These are phyloP conservation scores for Tricholoma flavovirens DNA, from an alignment of 768 basidiomycete genomes.

Conservation along the genomic window DNA sequence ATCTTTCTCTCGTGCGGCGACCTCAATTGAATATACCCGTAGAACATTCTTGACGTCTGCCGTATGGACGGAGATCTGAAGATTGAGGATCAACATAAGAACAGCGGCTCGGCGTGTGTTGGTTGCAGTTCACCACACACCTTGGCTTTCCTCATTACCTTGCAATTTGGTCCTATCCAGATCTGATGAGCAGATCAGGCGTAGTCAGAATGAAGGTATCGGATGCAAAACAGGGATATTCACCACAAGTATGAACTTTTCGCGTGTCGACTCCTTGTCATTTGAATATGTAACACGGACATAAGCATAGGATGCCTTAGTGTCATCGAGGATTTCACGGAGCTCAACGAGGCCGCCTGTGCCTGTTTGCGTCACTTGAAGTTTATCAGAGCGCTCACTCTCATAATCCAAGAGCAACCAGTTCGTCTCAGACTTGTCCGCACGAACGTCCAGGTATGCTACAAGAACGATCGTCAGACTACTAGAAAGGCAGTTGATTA, in stretches of 20 bases:
- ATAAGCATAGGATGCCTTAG: constrained; percentile 80
- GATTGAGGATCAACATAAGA: constrained; percentile 24
- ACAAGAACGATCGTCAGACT: constrained; percentile 22
- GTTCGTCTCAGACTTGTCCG: constrained; percentile 80
- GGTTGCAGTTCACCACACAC: constrained; percentile 33
- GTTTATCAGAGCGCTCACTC: constrained; percentile 76
- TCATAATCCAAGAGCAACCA: constrained; percentile 92
- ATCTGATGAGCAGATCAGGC: constrained; percentile 29
- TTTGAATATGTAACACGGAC: constrained; percentile 79
- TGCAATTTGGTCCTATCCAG: constrained; percentile 79
- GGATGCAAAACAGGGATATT: constrained; percentile 21
- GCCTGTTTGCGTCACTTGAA: constrained; percentile 73
- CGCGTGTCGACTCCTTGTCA: constrained; percentile 79
- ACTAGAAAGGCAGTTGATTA: constrained; percentile 6
- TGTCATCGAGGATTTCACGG: constrained; percentile 59
- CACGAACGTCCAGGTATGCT: constrained; percentile 88
- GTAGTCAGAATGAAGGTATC: constrained; percentile 14
- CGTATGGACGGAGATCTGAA: constrained; percentile 84
- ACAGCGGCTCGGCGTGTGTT: constrained; percentile 3
- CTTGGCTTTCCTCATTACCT: constrained; percentile 91
- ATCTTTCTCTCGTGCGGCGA: constrained; percentile 75
- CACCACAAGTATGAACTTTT: constrained; percentile 82
- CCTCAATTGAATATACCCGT: constrained; percentile 79
- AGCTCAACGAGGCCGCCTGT: constrained; percentile 77
- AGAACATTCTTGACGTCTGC: constrained; percentile 84